These are phyloP conservation scores for Aspergillus pseudoviridinutans DNA, from an alignment of 2,329 filamentous ascomycete genomes.

Conservation along the genomic window DNA sequence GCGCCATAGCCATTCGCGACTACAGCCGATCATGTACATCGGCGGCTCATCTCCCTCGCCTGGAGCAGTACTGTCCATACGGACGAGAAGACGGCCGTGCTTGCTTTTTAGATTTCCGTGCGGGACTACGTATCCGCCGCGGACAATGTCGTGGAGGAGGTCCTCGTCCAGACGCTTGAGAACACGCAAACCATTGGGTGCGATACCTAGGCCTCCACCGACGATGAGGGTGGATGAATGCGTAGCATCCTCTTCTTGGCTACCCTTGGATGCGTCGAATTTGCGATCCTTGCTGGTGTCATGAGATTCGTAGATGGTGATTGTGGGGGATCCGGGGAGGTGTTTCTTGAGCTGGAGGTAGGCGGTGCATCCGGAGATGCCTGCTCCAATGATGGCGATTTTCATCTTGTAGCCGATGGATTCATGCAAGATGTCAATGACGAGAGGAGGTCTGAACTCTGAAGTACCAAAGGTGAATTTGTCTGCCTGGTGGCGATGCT, in stretches of 20 bases:
- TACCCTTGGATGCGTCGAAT: slow-evolving; percentile 13
- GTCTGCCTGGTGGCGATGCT: too few relatives aligned
- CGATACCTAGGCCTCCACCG: slow-evolving; percentile 38
- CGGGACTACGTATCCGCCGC: slow-evolving; percentile 31
- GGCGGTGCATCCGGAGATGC: slow-evolving; percentile 37
- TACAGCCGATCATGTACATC: slow-evolving; percentile 33
- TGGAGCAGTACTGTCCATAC: slow-evolving; percentile 15
- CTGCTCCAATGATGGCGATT: slow-evolving; percentile 43
- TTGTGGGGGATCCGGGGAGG: slow-evolving; percentile 30
- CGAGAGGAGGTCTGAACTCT: neutral
- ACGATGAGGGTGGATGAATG: slow-evolving; percentile 34
- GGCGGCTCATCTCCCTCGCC: slow-evolving; percentile 3
- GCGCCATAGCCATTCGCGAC: slow-evolving; percentile 38
- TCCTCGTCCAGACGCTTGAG: slow-evolving; percentile 34
- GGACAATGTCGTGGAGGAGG: slow-evolving; percentile 30
- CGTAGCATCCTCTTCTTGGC: slow-evolving; percentile 15
- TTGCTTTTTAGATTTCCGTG: slow-evolving; percentile 32
- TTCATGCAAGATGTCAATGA: neutral
- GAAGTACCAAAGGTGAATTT: neutral
- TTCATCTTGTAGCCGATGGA: slow-evolving; percentile 28
- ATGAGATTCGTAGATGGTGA: slow-evolving; percentile 41
- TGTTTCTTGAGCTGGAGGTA: slow-evolving; percentile 41
- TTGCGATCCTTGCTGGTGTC: slow-evolving; percentile 22
- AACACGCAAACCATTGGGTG: slow-evolving; percentile 39
- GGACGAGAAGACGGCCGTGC: slow-evolving; percentile 31